Evolutionary conservation across 306 rosid species (phyloP), one percentile per base, ranked within the genome.

Genomic region (Ormosia emarginata): DNA sequence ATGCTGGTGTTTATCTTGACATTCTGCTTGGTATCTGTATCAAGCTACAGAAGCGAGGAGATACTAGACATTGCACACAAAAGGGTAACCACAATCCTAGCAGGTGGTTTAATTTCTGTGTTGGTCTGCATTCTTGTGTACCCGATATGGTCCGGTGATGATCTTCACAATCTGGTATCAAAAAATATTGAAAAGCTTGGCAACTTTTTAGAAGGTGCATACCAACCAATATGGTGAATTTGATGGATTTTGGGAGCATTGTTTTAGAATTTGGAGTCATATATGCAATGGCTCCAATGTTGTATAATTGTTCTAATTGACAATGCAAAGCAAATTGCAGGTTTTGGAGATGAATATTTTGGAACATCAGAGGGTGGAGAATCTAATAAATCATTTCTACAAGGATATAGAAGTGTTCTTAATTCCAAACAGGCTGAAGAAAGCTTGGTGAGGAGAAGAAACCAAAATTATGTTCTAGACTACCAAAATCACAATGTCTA

Each of bases 131-230:
- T 83, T 67, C 84, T 73, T 36, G 85, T 90, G 68, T 83, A 30
- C 64, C 91, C 89, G 0, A 59, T 90, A 8, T 90, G 94, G 94
- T 82, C 85, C 6, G 89, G 94, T 37, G 75, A 41, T 6, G 91
- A 90, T n/a, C 88, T 90, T 55, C 94, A 88, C 67, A 86, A 85
- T 36, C 65, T 77, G 1, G 82, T 82, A 6, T 77, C 88, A 2
- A 58, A 32, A 8, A 86, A 86, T 67, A 68, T 90, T 34, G 85
- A 86, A 66, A 88, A 84, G 24, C 78, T 88, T 9, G 90, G 78
- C 0, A 52, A 37, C 71, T 86, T 80, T 79, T 69, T 90, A 11
- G 77, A 84, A 86, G 90, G 91, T 90, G 69, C 10, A 18, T 34
- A 15, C 24, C 40, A 43, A 0, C 18, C 10, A 30, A 79, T 55